Evolutionary conservation across 495 filamentous ascomycete genomes (phyloP).

Genomic region (Astrocystis sublimbata): DNA sequence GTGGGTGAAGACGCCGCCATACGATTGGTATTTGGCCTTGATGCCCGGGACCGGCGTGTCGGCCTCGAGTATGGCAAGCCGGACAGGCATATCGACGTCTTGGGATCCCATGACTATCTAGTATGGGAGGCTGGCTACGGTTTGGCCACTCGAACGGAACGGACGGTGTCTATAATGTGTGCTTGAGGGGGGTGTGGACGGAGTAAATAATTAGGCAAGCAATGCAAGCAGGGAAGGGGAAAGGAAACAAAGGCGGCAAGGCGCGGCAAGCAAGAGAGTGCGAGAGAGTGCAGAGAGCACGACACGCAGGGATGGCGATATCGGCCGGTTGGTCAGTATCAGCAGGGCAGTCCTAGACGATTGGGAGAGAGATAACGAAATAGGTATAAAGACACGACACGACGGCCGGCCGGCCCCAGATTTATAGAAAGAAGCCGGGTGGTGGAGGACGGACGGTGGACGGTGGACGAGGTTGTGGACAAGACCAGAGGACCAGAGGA

Average conservation of each 20-base stretch:
- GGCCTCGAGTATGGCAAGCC: conserved; percentile 82
- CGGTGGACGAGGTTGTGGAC: too few relatives aligned
- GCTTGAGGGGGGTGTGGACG: background rate
- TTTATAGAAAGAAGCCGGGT: background rate
- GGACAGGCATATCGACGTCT: conserved; percentile 51
- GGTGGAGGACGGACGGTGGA: background rate
- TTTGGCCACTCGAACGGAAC: background rate
- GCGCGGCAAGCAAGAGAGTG: too few relatives aligned
- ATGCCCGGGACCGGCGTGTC: conserved; percentile 64
- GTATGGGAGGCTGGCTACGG: background rate
- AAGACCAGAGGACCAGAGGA: too few relatives aligned
- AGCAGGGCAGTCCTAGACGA: background rate
- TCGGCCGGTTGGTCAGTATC: background rate
- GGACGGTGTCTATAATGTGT: background rate
- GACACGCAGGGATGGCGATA: background rate
- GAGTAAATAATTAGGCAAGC: background rate
- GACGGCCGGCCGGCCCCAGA: conserved; percentile 6
- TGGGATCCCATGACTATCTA: conserved; percentile 28
- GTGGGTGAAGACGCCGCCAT: conserved; percentile 68
- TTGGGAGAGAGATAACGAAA: background rate
- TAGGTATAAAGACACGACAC: background rate
- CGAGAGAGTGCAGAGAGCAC: too few relatives aligned
- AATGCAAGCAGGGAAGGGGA: background rate
- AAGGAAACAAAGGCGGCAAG: too few relatives aligned
- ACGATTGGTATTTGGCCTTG: conserved; percentile 65